Evolutionary conservation across 2,329 filamentous ascomycete species (phyloP), one percentile per base, ranked within the genome.

Genomic region (Sphaerostilbella broomeana): DNA sequence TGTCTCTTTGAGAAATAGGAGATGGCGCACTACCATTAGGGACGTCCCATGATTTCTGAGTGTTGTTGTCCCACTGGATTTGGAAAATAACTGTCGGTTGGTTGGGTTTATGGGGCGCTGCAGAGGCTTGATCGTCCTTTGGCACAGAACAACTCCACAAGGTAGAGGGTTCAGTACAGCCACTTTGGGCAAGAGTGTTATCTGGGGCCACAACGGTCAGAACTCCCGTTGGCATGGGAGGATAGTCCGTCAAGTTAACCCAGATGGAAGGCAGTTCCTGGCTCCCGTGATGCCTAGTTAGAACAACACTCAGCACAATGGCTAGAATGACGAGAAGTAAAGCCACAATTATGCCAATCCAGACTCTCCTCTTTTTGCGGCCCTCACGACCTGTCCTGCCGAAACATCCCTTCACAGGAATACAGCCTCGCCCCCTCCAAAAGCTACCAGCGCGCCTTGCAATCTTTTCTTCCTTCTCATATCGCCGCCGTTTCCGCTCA

Each of bases 121-220:
- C 75, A 1, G 72, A 70, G 4, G 72, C 62, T 29, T 89, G 84
- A 44, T 86, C 64, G 50, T 88, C 86, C 56, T 87, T 87, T 3
- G 89, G 87, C 12, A 94, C 62, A 9, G 81, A 75, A 58, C 89
- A 97, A 56, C 84, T 94, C 89, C 89, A 97, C 39, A 92, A 61
- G 0, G 84, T 85, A 8, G 77, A 69, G 1, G 83, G 83, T 6
- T 71, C 67, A 4, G 89, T 79, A 50, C 89, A 97, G 6, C 75
- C 77, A 16, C 75, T 76, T 38, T 77, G 73, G n/a, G 76, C 65
- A 2, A 72, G 64, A 0, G 74, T 73, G 35, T 83, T 79, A 49
- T 85, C 75, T 0, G 87, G 78, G 5, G 82, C 83, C 12, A 84
- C 76, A 12, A 95, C 73, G 0, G 86, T 94, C 45, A 86, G 72